Base-by-base conservation (phyloP, 441 rosid genomes). In the Croton laevigatus region DNA sequence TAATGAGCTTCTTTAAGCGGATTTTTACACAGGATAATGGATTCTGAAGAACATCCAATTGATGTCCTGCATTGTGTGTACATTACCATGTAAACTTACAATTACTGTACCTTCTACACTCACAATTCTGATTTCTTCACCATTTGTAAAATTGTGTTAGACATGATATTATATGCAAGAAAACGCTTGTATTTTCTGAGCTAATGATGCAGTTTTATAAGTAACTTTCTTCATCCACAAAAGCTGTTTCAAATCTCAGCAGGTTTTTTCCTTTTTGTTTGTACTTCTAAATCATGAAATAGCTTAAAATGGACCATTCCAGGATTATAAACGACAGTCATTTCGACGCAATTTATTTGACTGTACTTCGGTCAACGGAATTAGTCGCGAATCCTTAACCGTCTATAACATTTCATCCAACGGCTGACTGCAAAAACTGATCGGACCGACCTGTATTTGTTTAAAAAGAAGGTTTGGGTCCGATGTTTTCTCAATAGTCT, bases 141-240 rank as follows among this genome's bases (percentile, higher is more conserved):
- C 37, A 12, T 12, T 58, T 58, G 61, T 58, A 58, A 58, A 32
- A 27, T 58, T 58, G 9, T 58, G 57, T 53, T 53, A n/a, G 38
- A 57, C 5, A 27, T 57, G 16, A 10, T 57, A 17, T 54, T 20
- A 20, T 20, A 20, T 7, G 14, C 61, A 27, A 23, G 38, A 58
- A 27, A 32, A 7, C 27, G 8, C 13, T 27, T 32, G n/a, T 32
- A 58, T 12, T 58, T 27, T 58, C 34, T 22, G 9, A 32, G 38
- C 3, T 32, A 57, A 57, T 57, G 12, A 54, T 54, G 1, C 59
- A 54, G 51, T 48, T 48, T 16, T 27, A 27, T 27, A 2, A 16
- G 44, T 40, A 6, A 1, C 53, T 13, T 48, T 48, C 57, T 52
- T n/a, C n/a, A n/a, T 52, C 20, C 11, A 52, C 27, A 51, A 17